phyloP scores from a whole-genome alignment of 169 alveolate genomes.

The Cryptosporidium parvum region DNA sequence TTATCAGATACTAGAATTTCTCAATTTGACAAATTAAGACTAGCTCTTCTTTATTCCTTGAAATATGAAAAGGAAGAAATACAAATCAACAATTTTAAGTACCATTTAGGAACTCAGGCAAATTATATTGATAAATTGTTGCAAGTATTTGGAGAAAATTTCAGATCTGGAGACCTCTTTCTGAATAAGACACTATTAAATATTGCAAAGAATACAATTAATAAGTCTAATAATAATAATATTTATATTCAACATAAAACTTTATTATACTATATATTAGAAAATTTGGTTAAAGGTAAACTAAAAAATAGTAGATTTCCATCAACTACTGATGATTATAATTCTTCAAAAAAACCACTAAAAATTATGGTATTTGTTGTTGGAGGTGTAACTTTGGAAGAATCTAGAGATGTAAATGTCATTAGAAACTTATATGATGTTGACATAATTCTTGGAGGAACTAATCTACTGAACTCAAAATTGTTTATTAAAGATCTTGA shows the following conservation, averaged over 20 bases:
- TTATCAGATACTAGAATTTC: constrained; percentile 82
- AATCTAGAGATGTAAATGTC: constrained; percentile 89
- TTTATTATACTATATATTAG: constrained; percentile 84
- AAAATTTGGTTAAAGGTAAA: constrained; percentile 86
- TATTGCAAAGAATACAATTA: constrained; percentile 85
- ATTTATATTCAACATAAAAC: constrained; percentile 93
- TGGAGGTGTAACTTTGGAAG: constrained; percentile 96
- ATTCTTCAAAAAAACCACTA: constrained; percentile 81
- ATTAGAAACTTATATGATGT: constrained; percentile 82
- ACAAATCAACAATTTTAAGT: constrained; percentile 83
- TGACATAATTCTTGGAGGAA: constrained; percentile 88
- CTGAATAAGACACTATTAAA: constrained; percentile 86
- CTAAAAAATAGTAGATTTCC: constrained; percentile 85
- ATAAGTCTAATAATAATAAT: constrained; percentile 86
- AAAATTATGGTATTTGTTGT: constrained; percentile 89
- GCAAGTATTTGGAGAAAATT: constrained; percentile 87
- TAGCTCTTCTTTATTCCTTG: constrained; percentile 87
- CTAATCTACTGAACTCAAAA: constrained; percentile 87
- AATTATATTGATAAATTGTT: constrained; percentile 85
- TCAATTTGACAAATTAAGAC: constrained; percentile 87
- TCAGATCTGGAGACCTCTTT: constrained; percentile 88
- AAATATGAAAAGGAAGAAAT: constrained; percentile 90
- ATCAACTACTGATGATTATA: constrained; percentile 78
- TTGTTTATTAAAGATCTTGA: constrained; percentile 78
- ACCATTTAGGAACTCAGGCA: constrained; percentile 79